Conservation (phyloP, 2,329 filamentous ascomycete species). For the Bretziella fagacearum region DNA sequence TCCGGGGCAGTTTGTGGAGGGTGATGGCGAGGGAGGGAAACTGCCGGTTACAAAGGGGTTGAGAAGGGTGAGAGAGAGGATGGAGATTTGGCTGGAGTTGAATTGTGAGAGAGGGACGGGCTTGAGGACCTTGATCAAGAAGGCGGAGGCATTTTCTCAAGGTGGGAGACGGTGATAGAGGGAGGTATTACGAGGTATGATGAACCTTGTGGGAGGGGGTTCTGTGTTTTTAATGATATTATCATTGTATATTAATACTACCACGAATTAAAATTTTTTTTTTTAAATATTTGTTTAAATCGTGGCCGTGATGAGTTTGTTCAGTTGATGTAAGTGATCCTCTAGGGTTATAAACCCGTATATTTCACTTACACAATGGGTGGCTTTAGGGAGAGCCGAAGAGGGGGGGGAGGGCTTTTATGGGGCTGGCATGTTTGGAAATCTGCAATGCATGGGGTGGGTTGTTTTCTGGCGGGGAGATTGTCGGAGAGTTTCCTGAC, state of each 20-base stretch:
- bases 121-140: conserved; percentile 52
- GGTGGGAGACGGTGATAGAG: conserved; percentile 17
- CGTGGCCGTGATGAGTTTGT: background rate
- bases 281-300: background rate
- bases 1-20: conserved; percentile 47
- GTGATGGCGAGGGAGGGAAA: conserved; percentile 31
- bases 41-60: conserved; percentile 62
- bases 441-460: no score
- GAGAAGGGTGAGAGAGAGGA: conserved; percentile 50
- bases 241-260: no score
- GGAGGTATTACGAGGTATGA: no score
- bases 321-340: conserved; percentile 5
- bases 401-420: no score
- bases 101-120: conserved; percentile 70
- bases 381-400: conserved; percentile 1
- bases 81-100: conserved; percentile 67
- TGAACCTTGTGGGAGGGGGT: background rate
- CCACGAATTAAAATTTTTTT: background rate
- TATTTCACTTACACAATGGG: no score
- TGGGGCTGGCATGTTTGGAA: no score
- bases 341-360: background rate
- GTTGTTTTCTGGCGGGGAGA: no score
- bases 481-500: no score
- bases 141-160: conserved; percentile 37
- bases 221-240: background rate